Evolutionary conservation across 2,329 filamentous ascomycete genomes (phyloP).

Genomic region (Lasiodiplodia theobromae): DNA sequence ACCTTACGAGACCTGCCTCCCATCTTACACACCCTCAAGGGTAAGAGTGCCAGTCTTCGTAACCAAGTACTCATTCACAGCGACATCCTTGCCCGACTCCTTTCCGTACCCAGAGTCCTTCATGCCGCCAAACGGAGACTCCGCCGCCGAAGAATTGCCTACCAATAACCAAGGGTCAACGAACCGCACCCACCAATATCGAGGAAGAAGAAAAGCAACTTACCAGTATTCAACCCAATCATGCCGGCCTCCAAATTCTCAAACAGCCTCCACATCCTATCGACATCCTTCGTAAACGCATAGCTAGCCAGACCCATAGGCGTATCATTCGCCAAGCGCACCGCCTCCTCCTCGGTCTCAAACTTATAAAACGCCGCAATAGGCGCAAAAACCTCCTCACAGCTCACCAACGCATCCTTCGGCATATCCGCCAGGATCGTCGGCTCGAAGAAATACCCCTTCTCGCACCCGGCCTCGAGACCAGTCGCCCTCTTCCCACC

Average conservation of each 20-base stretch:
- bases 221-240: slow-evolving; percentile 70
- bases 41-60: slow-evolving; percentile 72
- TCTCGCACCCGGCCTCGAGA: slow-evolving; percentile 33
- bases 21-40: slow-evolving; percentile 51
- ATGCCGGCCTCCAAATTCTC: slow-evolving; percentile 74
- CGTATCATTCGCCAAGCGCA: slow-evolving; percentile 66
- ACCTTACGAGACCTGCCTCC: neutral
- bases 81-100: slow-evolving; percentile 71
- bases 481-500: slow-evolving; percentile 61
- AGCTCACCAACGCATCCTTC: slow-evolving; percentile 62
- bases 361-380: slow-evolving; percentile 70
- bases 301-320: slow-evolving; percentile 72
- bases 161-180: slow-evolving; percentile 19
- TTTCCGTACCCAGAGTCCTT: slow-evolving; percentile 74
- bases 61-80: slow-evolving; percentile 67
- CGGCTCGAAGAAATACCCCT: slow-evolving; percentile 73
- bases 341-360: slow-evolving; percentile 69
- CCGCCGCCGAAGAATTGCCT: slow-evolving; percentile 70
- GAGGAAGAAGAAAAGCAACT: slow-evolving; percentile 29
- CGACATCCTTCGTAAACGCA: slow-evolving; percentile 72
- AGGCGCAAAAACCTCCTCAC: slow-evolving; percentile 72
- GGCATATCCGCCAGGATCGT: slow-evolving; percentile 69
- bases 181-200: no score
- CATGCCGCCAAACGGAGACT: slow-evolving; percentile 72
- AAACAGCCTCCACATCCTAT: slow-evolving; percentile 69